Evolutionary conservation across 1,139 yeast genomes (phyloP).

Genomic region (Pichiaceae sp.): DNA sequence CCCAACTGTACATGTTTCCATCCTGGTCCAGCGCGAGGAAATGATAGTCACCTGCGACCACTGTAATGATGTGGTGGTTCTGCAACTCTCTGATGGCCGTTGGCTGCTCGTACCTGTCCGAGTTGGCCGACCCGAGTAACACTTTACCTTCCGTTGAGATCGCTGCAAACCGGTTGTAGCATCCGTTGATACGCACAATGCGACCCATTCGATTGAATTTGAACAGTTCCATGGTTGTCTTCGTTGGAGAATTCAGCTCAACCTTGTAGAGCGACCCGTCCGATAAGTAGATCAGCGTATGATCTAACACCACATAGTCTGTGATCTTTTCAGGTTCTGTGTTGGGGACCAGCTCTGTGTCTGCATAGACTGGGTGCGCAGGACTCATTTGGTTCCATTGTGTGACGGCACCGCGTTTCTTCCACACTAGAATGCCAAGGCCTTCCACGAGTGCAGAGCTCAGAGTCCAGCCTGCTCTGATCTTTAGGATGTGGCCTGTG

Average conservation of each 20-base stretch:
- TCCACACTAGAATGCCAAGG: conserved; percentile 59
- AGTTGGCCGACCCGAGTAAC: conserved; percentile 30
- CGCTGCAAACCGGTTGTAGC: conserved; percentile 41
- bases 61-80: conserved; percentile 40
- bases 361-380: conserved; percentile 6
- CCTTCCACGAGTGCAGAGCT: conserved; percentile 43
- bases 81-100: conserved; percentile 37
- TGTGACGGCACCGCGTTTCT: conserved; percentile 26
- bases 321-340: conserved; percentile 23
- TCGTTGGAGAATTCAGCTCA: conserved; percentile 10
- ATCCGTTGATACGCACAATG: conserved; percentile 42
- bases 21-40: conserved; percentile 49
- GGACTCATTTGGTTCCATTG: conserved; percentile 6
- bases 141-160: conserved; percentile 46
- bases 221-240: too few relatives aligned
- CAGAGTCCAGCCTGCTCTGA: conserved; percentile 65
- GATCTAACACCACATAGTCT: conserved; percentile 53
- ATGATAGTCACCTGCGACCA: conserved; percentile 73
- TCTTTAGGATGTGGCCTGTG: conserved; percentile 32
- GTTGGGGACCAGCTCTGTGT: conserved; percentile 4
- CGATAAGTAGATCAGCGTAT: conserved; percentile 42
- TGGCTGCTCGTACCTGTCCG: conserved; percentile 19
- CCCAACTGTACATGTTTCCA: conserved; percentile 67
- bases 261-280: conserved; percentile 39
- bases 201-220: conserved; percentile 5